These are phyloP conservation scores for Nicotiana otophora DNA, from an alignment of 257 asterid genomes.

Conservation along the genomic window DNA sequence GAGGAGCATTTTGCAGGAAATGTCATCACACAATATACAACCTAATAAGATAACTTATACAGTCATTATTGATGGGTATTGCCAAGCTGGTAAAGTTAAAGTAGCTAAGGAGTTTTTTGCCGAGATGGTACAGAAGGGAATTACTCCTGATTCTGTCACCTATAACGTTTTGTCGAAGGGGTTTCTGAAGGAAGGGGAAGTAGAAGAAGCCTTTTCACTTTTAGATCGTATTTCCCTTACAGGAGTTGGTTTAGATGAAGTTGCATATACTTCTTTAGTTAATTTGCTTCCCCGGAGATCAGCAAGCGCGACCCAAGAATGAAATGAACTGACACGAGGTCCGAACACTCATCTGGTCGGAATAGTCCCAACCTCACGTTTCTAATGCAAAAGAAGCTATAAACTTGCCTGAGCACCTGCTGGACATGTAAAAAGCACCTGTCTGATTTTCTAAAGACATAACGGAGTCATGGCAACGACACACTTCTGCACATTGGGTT, in stretches of 20 bases:
- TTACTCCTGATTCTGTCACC: slow-evolving; percentile 65
- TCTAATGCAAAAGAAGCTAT: not conserved
- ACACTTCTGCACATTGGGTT: not conserved
- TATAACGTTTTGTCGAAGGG: slow-evolving; percentile 52
- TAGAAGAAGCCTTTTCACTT: slow-evolving; percentile 46
- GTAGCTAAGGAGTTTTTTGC: slow-evolving; percentile 47
- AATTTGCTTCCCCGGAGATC: slow-evolving; percentile 42
- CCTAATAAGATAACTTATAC: slow-evolving; percentile 85
- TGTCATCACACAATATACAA: slow-evolving; percentile 42
- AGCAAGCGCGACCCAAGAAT: slow-evolving; percentile 26
- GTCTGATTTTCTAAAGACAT: not conserved
- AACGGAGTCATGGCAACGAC: not conserved
- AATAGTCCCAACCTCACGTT: not conserved
- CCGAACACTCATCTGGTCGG: not conserved
- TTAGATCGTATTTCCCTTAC: slow-evolving; percentile 49
- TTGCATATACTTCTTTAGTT: slow-evolving; percentile 59
- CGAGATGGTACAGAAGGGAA: slow-evolving; percentile 64
- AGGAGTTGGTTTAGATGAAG: slow-evolving; percentile 58
- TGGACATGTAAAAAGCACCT: not conserved
- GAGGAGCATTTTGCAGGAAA: slow-evolving; percentile 50
- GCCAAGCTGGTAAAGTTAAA: slow-evolving; percentile 49
- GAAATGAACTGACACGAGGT: slow-evolving; percentile 16
- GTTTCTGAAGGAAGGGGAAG: slow-evolving; percentile 53
- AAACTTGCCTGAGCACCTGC: not conserved
- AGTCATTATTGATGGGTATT: slow-evolving; percentile 57